Evolutionary conservation across 1,284 basidiomycete genomes (phyloP), one percentile per base, ranked within the genome.

Genomic region (Heliocybe sulcata): DNA sequence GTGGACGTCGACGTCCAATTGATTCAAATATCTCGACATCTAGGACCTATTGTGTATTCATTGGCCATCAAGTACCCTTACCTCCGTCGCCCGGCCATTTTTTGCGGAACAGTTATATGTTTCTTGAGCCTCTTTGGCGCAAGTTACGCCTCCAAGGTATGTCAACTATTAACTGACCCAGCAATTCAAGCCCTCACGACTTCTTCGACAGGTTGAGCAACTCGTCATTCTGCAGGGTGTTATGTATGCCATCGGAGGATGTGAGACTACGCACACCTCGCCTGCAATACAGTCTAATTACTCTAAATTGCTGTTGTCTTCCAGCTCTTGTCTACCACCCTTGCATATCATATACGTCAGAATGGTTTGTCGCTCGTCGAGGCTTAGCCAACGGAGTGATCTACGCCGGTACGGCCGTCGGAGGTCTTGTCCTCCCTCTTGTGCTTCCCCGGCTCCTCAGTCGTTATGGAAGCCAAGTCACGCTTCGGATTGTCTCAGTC

Each of bases 371-470:
- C 35, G 55, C 54, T 2, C 61, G 64, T 1, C 59, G 68, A 11
- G 69, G 69, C 0, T 58, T 69, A 2, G 69, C 69, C 1, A 70
- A 68, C 50, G 69, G 69, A 1, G 58, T 67, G 16, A 65, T 69
- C 38, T 65, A 65, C 50, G 64, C 67, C 6, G 69, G 67, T 63
- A 47, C 33, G 56, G 54, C 3, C 35, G 56, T 60, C 11, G 69
- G 66, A 9, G 68, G 68, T 11, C 59, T 70, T 1, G 14, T 69
- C 6, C 58, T 69, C 14, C 69, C 62, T 10, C 59, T 65, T 38
- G 56, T 63, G 35, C 54, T 64, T 10, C 64, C 63, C 1, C 51
- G 57, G 6, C 54, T 64, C 11, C 56, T 65, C 45, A 45, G 53
- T 25, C 52, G 45, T 3, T 58, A 56, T 45, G 63, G 64, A 3